These are phyloP conservation scores for Aspergillus sp. DNA, from an alignment of 2,329 filamentous ascomycete species.

Conservation along the genomic window DNA sequence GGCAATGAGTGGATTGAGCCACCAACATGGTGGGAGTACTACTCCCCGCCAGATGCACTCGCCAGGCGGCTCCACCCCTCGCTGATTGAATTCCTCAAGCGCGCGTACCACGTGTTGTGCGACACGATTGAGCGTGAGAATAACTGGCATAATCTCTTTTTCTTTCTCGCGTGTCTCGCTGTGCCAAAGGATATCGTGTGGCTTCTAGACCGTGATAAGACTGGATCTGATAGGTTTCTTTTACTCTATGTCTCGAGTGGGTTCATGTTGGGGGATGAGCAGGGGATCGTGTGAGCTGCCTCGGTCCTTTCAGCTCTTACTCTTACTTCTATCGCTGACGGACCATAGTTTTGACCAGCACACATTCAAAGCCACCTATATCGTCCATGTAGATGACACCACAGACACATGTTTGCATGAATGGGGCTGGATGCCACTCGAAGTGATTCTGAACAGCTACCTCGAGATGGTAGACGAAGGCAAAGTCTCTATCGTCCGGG, in stretches of 20 bases:
- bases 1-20: constrained; percentile 12
- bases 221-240: too few relatives aligned
- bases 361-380: constrained; percentile 17
- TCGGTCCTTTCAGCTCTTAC: neutral
- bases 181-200: too few relatives aligned
- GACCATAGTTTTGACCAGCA: constrained; percentile 14
- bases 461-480: constrained; percentile 18
- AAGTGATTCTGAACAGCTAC: constrained; percentile 20
- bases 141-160: neutral
- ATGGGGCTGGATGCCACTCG: constrained; percentile 21
- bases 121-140: too few relatives aligned
- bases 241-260: neutral
- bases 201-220: too few relatives aligned
- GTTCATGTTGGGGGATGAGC: constrained; percentile 7
- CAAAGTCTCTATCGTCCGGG: constrained; percentile 9
- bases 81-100: constrained; percentile 20
- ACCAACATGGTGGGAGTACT: constrained; percentile 18
- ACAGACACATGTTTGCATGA: constrained; percentile 1
- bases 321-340: neutral
- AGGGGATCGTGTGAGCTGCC: neutral
- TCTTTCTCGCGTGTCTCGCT: neutral
- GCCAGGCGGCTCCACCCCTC: constrained; percentile 12
- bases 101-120: neutral
- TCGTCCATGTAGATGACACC: constrained; percentile 17
- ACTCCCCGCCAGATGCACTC: constrained; percentile 14